Conservation (phyloP, 805 yeast species). For the Nakazawaea ernobii region DNA sequence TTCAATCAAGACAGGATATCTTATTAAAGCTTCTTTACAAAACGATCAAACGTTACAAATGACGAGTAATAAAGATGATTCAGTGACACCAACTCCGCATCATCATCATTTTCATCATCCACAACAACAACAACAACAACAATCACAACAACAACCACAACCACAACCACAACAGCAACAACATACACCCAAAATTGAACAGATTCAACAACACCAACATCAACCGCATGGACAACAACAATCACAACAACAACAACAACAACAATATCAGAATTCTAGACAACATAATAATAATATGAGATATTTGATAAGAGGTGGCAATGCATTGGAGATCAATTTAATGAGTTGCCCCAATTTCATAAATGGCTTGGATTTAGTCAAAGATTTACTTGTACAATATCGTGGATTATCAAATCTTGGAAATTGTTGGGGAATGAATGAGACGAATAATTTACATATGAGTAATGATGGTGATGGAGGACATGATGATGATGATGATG, state of each 20-base stretch:
- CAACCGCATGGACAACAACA: not conserved
- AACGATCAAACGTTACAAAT: not conserved
- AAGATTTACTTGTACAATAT: conserved; percentile 52
- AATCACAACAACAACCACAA: not conserved
- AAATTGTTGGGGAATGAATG: conserved; percentile 28
- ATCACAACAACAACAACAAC: not conserved
- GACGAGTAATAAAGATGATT: not conserved
- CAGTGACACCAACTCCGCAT: not conserved
- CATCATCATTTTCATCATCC: not conserved
- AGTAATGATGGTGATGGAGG: conserved; percentile 16
- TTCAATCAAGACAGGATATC: conserved; percentile 66
- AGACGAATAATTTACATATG: conserved; percentile 17
- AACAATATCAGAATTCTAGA: not conserved
- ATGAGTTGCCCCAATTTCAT: conserved; percentile 71
- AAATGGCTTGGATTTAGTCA: conserved; percentile 48
- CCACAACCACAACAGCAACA: not conserved
- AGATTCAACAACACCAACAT: not conserved
- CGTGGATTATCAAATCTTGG: conserved; percentile 45
- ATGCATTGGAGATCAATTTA: conserved; percentile 55
- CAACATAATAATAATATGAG: not conserved
- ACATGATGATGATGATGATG: conserved; percentile 12
- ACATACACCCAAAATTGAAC: not conserved
- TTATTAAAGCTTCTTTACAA: conserved; percentile 33
- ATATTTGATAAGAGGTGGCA: conserved; percentile 13
- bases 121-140: not conserved